Percentiles rank a stretch among this genome's conserved stretches.
Conservation (phyloP, 192 early-diverging fungal species). For the Coemansia sp. region DNA sequence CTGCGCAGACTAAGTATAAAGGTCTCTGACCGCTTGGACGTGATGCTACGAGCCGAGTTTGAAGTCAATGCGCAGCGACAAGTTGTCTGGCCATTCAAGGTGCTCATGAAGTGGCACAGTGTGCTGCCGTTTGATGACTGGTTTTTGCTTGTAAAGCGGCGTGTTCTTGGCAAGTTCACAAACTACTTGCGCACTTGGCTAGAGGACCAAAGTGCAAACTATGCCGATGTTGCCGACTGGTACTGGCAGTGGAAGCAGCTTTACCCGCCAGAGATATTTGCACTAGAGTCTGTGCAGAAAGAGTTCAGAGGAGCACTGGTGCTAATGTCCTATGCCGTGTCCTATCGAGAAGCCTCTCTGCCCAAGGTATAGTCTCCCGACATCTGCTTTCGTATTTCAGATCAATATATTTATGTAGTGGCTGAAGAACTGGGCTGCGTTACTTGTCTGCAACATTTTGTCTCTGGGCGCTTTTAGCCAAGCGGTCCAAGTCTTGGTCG, state of each 20-base stretch:
- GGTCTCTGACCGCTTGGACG: constrained; percentile 11
- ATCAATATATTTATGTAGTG: background rate
- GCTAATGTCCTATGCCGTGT: constrained; percentile 27
- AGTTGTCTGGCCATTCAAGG: constrained; percentile 35
- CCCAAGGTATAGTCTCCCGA: background rate
- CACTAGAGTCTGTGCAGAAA: constrained; percentile 9
- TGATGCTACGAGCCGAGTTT: constrained; percentile 26
- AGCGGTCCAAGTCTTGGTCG: constrained; percentile 15
- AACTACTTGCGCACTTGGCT: constrained; percentile 36
- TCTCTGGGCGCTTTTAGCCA: constrained; percentile 4
- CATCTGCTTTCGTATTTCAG: too few species aligned
- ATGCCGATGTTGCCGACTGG: constrained; percentile 48
- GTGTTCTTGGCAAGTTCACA: constrained; percentile 17
- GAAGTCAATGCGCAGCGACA: constrained; percentile 26
- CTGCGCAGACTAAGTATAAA: constrained; percentile 15
- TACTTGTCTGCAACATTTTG: background rate
- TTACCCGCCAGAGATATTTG: constrained; percentile 26
- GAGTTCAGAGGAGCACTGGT: constrained; percentile 32
- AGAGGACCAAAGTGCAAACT: constrained; percentile 27
- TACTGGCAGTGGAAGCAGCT: constrained; percentile 47
- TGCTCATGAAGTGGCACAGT: constrained; percentile 24
- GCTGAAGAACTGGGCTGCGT: too few species aligned
- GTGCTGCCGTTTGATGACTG: constrained; percentile 26
- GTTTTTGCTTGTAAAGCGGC: constrained; percentile 14
- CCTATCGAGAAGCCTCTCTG: background rate